Conservation (phyloP, 495 filamentous ascomycete genomes). For the Daldinia loculata region DNA sequence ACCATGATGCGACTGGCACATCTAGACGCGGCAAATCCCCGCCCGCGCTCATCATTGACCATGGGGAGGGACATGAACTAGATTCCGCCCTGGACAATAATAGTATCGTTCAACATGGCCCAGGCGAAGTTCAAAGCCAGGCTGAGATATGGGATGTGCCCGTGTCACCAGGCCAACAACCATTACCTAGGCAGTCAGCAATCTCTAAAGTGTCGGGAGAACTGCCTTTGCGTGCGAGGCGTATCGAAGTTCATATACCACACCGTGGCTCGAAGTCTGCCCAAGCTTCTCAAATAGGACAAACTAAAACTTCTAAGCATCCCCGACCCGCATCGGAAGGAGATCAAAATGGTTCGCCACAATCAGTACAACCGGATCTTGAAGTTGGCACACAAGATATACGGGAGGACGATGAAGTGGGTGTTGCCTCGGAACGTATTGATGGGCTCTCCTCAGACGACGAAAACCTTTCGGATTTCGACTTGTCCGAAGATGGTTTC, state of each 20-base stretch:
- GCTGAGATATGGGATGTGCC: constrained; percentile 27
- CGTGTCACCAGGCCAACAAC: constrained; percentile 7
- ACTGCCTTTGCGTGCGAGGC: neutral
- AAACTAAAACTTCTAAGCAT: neutral
- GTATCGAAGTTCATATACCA: constrained; percentile 2
- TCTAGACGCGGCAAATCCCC: neutral
- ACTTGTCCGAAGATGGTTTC: constrained; percentile 30
- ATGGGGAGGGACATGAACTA: neutral
- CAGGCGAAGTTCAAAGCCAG: neutral
- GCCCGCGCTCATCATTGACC: neutral
- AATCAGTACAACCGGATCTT: neutral
- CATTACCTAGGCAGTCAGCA: neutral
- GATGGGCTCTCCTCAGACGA: constrained; percentile 16
- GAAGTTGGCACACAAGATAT: constrained; percentile 6
- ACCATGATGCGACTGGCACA: neutral
- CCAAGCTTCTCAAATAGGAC: neutral
- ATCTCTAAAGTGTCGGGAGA: neutral
- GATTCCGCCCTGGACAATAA: neutral
- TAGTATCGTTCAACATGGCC: neutral
- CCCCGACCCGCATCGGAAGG: neutral
- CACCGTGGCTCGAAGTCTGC: neutral
- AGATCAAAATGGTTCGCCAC: neutral
- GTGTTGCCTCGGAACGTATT: constrained; percentile 2
- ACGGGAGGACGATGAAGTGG: neutral
- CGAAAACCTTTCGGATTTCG: constrained; percentile 3